Conservation (phyloP, 768 basidiomycete genomes). For the Leccinellum rugosiceps region DNA sequence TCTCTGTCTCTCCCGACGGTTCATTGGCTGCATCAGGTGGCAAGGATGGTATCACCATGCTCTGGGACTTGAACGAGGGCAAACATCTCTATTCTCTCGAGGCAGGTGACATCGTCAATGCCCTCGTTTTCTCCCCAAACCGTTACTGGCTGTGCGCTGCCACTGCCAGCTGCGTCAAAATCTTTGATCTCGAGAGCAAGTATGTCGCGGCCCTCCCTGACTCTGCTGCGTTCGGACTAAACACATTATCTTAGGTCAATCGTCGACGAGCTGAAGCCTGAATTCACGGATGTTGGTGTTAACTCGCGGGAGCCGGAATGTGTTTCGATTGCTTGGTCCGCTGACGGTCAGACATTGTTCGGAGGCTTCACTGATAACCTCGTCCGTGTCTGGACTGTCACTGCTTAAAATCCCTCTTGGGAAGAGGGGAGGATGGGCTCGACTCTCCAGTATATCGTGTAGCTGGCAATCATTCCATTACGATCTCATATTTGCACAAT, state of each 20-base stretch:
- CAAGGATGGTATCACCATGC: conserved; percentile 99
- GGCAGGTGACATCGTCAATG: conserved; percentile 97
- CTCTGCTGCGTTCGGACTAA: conserved; percentile 1
- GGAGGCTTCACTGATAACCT: conserved; percentile 96
- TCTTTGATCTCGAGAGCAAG: conserved; percentile 99
- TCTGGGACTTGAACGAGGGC: conserved; percentile 99
- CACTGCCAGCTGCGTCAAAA: conserved; percentile 95
- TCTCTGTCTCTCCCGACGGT: conserved; percentile 98
- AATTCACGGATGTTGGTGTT: conserved; percentile 74
- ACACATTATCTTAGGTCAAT: conserved; percentile 63
- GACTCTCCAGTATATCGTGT: conserved; percentile 20
- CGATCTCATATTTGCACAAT: conserved; percentile 9
- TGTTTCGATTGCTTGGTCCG: conserved; percentile 97
- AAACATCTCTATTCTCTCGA: conserved; percentile 99
- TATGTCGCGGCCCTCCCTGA: conserved; percentile 39
- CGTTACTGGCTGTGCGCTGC: conserved; percentile 99
- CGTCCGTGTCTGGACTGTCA: conserved; percentile 90
- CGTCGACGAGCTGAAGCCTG: conserved; percentile 97
- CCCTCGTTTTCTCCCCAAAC: conserved; percentile 99
- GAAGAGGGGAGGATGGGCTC: conserved; percentile 17
- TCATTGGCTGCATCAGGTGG: conserved; percentile 98
- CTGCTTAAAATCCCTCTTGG: conserved; percentile 36
- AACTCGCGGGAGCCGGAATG: conserved; percentile 83
- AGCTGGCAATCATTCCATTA: conserved; percentile 21
- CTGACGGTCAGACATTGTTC: conserved; percentile 96